Conservation (phyloP, 768 basidiomycete species). For the Suillus spraguei region DNA sequence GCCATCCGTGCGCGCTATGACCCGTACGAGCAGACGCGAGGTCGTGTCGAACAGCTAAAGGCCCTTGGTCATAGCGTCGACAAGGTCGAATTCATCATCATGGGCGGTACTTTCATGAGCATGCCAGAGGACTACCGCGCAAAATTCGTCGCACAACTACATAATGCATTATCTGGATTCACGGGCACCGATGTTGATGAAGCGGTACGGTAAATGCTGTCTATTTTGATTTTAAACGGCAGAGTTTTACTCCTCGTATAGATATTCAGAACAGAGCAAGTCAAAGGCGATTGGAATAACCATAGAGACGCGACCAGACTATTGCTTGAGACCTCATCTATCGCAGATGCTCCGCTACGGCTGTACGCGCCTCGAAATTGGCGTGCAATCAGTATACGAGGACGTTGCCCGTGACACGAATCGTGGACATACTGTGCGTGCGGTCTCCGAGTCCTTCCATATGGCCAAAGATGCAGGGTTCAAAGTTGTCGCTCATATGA, state of each 20-base stretch:
- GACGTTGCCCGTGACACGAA: constrained; percentile 99
- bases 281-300: constrained; percentile 99
- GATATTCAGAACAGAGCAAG: constrained; percentile 95
- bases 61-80: constrained; percentile 96
- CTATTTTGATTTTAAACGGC: background rate
- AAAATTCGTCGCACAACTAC: constrained; percentile 92
- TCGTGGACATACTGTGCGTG: constrained; percentile 97
- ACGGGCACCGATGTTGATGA: constrained; percentile 94
- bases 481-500: constrained; percentile 99
- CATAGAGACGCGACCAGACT: constrained; percentile 98
- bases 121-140: constrained; percentile 97
- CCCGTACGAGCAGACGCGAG: constrained; percentile 96
- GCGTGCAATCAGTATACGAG: constrained; percentile 98
- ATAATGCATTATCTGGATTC: constrained; percentile 95
- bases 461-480: constrained; percentile 98
- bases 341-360: constrained; percentile 99
- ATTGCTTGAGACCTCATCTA: constrained; percentile 95
- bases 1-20: constrained; percentile 97
- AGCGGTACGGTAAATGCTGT: constrained; percentile 69
- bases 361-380: constrained; percentile 97
- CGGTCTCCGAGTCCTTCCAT: constrained; percentile 96
- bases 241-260: constrained; percentile 28
- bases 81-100: constrained; percentile 93
- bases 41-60: constrained; percentile 94
- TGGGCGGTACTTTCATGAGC: constrained; percentile 99